Base-by-base conservation (phyloP, 495 filamentous ascomycete genomes). In the Usnea hakonensis region DNA sequence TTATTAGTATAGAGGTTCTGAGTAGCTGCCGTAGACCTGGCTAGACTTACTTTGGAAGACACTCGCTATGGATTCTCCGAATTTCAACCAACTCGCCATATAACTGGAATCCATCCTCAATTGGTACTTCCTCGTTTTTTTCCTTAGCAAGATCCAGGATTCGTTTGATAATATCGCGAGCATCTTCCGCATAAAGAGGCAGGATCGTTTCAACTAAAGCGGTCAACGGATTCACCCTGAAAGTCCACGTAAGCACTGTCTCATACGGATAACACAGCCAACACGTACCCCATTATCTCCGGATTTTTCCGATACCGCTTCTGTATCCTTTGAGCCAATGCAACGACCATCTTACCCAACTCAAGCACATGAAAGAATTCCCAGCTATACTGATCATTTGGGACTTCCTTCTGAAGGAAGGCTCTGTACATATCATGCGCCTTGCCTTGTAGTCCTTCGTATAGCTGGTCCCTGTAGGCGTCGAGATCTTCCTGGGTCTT, bases 31-130 rank as follows among this genome's bases (percentile, higher is more conserved):
- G 44, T 54, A 33, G 38, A 38, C 23, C 59, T 56, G 64, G 54
- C 41, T 77, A 81, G 79, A 52, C 48, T 32, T 14, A 52, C 48
- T 76, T 77, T 19, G 89, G 89, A 37, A 96, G 80, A 37, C 84
- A 83, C 54, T 86, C 81, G 6, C 76, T 74, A 72, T 95, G 90
- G 44, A 96, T 89, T 17, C 82, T 80, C 11, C 91, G 86, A 54
- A 97, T 88, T 66, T 87, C 87, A 13, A 90, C 83, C 41, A 99
- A 79, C 65, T 95, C 87, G 68, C 83, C 87, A 74, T 99, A 99
- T 3, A 99, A 76, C 65, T 92, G 88, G 71, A 99, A 97, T 0
- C 91, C 95, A 68, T 99, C 95, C 67, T 95, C 82, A 28, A 97
- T 81, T 37, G 83, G 82, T 38, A 97, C 82, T 67, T 96, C 91